Evolutionary conservation across 345 rosid genomes (phyloP), one percentile per base, ranked within the genome.

Genomic region (Citrus glauca): DNA sequence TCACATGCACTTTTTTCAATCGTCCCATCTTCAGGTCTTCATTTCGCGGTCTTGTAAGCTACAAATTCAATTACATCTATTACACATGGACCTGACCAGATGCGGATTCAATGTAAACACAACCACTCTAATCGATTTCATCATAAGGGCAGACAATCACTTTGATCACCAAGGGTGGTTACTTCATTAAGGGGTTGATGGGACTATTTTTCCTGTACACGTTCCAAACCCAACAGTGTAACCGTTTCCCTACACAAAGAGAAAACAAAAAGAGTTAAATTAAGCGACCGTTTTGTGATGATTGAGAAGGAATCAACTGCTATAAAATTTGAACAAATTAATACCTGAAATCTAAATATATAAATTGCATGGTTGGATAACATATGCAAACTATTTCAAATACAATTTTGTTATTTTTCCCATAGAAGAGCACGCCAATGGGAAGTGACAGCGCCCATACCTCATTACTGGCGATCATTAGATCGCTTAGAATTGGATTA

Each of bases 201-300:
- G 94, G 79, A 87, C 82, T 66, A 96, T 81, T 79, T 88, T 96
- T 66, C 99, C 98, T 1, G 90, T 74, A 88, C 99, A 96, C 14
- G 89, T 89, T 48, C 99, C 99, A 61, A 96, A 96, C 50, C 98
- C 99, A 64, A 92, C 89, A 67, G 75, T 91, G 86, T 94, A 96
- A 50, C 98, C 95, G 77, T 88, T 87, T 80, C 98, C 98, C 99
- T 92, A 90, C 81, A 5, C 50, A 45, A 88, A 75, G 19, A 48
- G 24, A 22, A 22, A 57, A 22, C 4, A 59, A 57, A 59, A 57
- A 33, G n/a, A 63, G 67, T 81, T n/a, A 30, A 73, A 80, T n/a
- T 65, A 60, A 53, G 48, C 24, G 8, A 59, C 33, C 56, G 24
- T 50, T 24, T 19, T 40, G 8, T 17, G 37, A 53, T 16, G 57